A percentile compares a stretch with the other conserved stretches of the same genome.
phyloP scores from a whole-genome alignment of 2,329 filamentous ascomycete genomes.

The Aspergillus phoenicis region DNA sequence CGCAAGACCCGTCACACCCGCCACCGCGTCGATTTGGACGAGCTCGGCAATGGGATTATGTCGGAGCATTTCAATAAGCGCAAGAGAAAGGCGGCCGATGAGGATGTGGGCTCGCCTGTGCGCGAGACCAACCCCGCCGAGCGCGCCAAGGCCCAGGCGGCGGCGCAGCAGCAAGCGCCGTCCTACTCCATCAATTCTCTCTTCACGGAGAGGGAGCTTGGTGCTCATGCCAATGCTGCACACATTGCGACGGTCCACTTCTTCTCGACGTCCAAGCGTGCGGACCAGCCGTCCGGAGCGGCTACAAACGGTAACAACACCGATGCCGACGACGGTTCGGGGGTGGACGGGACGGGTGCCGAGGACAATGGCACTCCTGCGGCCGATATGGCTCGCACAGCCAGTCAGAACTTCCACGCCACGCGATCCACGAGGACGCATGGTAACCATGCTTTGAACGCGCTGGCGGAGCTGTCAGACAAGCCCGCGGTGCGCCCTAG shows the following conservation, averaged over 20 bases:
- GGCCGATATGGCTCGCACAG: constrained; percentile 63
- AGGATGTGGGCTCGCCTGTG: constrained; percentile 61
- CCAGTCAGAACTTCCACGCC: constrained; percentile 59
- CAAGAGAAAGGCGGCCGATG: constrained; percentile 62
- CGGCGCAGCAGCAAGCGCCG: constrained; percentile 60
- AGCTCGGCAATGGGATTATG: constrained; percentile 51
- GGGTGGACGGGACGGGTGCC: constrained; percentile 41
- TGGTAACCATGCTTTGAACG: constrained; percentile 56
- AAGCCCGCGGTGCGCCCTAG: constrained; percentile 50
- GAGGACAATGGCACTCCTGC: constrained; percentile 48
- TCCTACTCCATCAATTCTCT: constrained; percentile 65
- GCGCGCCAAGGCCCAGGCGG: constrained; percentile 56
- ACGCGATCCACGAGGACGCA: constrained; percentile 57
- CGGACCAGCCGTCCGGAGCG: constrained; percentile 44
- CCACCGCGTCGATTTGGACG: constrained; percentile 58
- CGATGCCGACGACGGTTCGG: constrained; percentile 42
- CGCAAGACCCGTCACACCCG: constrained; percentile 66
- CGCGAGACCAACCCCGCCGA: constrained; percentile 52
- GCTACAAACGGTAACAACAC: constrained; percentile 45
- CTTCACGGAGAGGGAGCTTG: constrained; percentile 69
- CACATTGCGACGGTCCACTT: constrained; percentile 60
- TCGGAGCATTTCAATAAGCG: constrained; percentile 55
- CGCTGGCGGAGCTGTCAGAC: constrained; percentile 59
- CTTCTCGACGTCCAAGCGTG: constrained; percentile 59
- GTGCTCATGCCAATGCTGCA: constrained; percentile 62